Evolutionary conservation across 176 grass and related monocot genomes (phyloP), one percentile per base, ranked within the genome.

Genomic region (Otatea glauca): DNA sequence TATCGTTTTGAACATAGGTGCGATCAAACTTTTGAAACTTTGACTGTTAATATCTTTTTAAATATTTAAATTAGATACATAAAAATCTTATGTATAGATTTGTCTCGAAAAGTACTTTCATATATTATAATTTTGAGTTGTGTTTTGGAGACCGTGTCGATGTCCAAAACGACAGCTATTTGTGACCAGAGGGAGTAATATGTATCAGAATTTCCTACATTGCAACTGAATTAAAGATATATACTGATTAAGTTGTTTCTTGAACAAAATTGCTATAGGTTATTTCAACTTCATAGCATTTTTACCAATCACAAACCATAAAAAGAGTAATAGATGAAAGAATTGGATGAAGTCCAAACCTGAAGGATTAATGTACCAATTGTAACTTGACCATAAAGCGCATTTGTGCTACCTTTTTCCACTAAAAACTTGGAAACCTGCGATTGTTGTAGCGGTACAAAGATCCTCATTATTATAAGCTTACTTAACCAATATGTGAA

Each of bases 341-440:
- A 86, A 77, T 42, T 59, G 43, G 47, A 75, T 53, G 50, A 48
- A 29, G 70, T 82, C 18, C 67, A 83, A 83, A 96, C 94, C 91
- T 97, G 94, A 74, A 94, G 94, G 75, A 92, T 93, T 43, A 97
- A 79, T n/a, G 94, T 92, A 76, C 93, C 97, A 72, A 95, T 99
- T 81, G 91, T 96, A 68, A 99, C 93, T 96, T 96, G 97, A 85
- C 97, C 97, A 85, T 99, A 81, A 91, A 99, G 97, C 3, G 92
- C 85, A 87, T 95, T 94, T 68, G 90, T 94, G 56, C 86, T 92
- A 76, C 92, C 91, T 78, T 96, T 99, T 83, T 96, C 97, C 41
- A 94, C 84, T 49, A 94, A 86, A 89, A 96, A 96, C 86, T 99
- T 99, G 18, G 92, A 99, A 81, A 96, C 93, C 97, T 99, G 84